These are phyloP conservation scores for Fusarium coicis DNA, from an alignment of 2,329 filamentous ascomycete species.

Conservation along the genomic window DNA sequence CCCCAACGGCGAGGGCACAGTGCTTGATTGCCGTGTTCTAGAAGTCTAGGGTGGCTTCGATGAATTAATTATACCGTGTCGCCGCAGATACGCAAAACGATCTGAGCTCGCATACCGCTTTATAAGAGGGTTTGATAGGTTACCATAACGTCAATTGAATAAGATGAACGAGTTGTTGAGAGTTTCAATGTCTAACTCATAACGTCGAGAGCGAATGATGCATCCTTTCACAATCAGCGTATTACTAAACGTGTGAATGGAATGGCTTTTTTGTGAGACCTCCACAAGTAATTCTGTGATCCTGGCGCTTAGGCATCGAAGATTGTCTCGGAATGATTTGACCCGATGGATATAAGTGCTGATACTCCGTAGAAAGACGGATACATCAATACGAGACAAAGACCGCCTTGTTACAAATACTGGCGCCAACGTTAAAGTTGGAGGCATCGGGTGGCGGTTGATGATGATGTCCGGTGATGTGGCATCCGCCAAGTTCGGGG, in stretches of 20 bases:
- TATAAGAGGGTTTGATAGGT: background rate
- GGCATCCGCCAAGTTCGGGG: background rate
- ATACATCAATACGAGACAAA: background rate
- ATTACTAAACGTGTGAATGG: background rate
- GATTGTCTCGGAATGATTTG: background rate
- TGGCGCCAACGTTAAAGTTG: background rate
- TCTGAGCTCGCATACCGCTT: background rate
- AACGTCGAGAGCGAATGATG: background rate
- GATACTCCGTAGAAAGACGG: background rate
- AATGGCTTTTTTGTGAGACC: background rate
- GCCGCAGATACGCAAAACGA: background rate
- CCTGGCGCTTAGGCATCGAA: too few relatives aligned
- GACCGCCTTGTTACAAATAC: too few relatives aligned
- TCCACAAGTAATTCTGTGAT: rapidly evolving
- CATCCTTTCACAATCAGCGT: background rate
- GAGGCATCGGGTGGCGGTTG: background rate
- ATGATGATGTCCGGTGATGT: background rate
- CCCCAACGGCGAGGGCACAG: background rate
- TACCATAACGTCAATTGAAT: too few relatives aligned
- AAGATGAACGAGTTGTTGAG: rapidly evolving
- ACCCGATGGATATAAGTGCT: background rate
- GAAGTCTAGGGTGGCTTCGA: background rate
- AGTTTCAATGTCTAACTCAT: background rate
- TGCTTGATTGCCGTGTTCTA: background rate
- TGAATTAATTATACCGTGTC: background rate